Evolutionary conservation across 495 filamentous ascomycete species (phyloP), one percentile per base, ranked within the genome.

Genomic region (Podospora pseudoanserina): DNA sequence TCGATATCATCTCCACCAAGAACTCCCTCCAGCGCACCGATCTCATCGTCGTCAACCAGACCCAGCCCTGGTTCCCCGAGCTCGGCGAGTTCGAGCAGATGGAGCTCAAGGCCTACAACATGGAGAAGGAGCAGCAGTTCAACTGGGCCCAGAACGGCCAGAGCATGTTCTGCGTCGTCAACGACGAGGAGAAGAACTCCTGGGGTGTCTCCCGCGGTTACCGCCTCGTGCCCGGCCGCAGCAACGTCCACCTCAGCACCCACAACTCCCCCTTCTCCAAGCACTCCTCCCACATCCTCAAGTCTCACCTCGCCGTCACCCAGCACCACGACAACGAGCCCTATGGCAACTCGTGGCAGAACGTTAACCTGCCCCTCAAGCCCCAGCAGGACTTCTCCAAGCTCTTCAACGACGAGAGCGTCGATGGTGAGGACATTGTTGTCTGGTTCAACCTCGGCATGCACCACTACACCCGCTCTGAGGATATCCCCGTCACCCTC

Each of bases 131-230:
- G 68, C 68, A 78, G n/a, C 70, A 80, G 44, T 69, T 87, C 23
- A 77, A 82, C 77, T 86, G 82, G 80, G 76, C 77, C 2, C 63
- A 76, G 26, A 88, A 87, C 76, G 79, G 76, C 23, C 79, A 78
- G 62, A 71, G 75, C 34, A 79, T 83, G 71, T 84, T 82, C 74
- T 68, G 77, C 66, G 76, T 88, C 68, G 77, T 84, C 64, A 85
- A 83, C 76, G 78, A 78, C 15, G 76, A 79, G 60, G 44, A 67
- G 61, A 77, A 70, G 49, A 87, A 86, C 74, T 72, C 72, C 26
- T 87, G 79, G 76, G 86, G 86, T 63, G 79, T 83, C 69, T 75
- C 77, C 65, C 82, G 81, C 57, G 86, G 85, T n/a, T 87, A 86
- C 75, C 79, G 84, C 5, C 79, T 88, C 68, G 72, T 81, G 6